Conservation (phyloP, 371 early-diverging fungal genomes). For the Syncephalastrum racemosum region DNA sequence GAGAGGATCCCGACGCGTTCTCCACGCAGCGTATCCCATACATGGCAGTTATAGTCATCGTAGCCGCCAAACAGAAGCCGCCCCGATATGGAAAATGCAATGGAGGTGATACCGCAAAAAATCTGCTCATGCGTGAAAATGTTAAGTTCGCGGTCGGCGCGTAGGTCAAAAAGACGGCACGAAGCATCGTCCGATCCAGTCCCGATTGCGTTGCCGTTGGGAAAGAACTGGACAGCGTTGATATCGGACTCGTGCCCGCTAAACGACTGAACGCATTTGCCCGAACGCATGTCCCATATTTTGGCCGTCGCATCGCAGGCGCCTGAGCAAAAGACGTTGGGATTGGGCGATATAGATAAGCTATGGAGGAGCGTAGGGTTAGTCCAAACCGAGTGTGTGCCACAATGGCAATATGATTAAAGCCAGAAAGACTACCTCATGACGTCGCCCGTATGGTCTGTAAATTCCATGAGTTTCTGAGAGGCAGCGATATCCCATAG, state of each 20-base stretch:
- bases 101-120: conserved; percentile 93
- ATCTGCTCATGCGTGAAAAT: conserved; percentile 95
- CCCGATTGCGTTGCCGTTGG: conserved; percentile 93
- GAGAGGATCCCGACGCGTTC: conserved; percentile 90
- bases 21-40: conserved; percentile 95
- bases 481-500: conserved; percentile 99
- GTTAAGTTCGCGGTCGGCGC: conserved; percentile 94
- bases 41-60: conserved; percentile 96
- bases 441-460: conserved; percentile 98
- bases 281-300: conserved; percentile 94
- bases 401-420: background rate
- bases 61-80: conserved; percentile 96
- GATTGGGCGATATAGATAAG: conserved; percentile 71
- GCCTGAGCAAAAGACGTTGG: conserved; percentile 92
- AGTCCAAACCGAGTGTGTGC: too few species aligned
- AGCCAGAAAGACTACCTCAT: conserved; percentile 69
- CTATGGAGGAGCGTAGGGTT: too few species aligned
- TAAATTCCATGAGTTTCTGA: conserved; percentile 90
- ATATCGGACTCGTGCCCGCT: conserved; percentile 97
- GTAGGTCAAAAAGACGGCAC: conserved; percentile 92
- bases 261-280: conserved; percentile 93
- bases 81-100: conserved; percentile 91
- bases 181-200: conserved; percentile 96
- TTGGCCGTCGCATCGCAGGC: conserved; percentile 96
- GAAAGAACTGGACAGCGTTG: conserved; percentile 97